Base-by-base conservation (phyloP, 805 yeast genomes). In the Dipodascopsis tothii region DNA sequence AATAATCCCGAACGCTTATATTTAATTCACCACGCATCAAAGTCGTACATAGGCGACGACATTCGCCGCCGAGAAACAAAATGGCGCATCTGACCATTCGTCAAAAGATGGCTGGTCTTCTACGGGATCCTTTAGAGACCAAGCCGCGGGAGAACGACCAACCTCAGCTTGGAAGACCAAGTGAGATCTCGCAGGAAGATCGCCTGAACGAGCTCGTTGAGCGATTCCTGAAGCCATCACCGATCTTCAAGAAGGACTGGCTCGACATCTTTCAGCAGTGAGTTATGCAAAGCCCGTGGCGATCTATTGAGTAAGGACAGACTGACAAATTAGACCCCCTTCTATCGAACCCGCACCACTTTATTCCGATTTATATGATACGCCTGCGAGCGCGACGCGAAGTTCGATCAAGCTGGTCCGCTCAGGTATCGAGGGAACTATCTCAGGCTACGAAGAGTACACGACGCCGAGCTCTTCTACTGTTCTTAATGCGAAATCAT, bases 361-460 rank as follows among this genome's bases (percentile, higher is more conserved):
- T 17, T 71, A 72, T 44, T 66, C 69, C 22, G 66, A 71, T 3
- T 66, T 87, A 43, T 63, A 81, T 32, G 62, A 67, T 5, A 43
- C 74, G 1, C 96, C 97, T 0, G 67, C 69, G 3, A 67, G 78
- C 3, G 69, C 79, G 14, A 72, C 76, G 11, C 72, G 94, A 49
- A 77, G 92, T 0, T 66, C 77, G 0, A 72, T 80, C 42, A 69
- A 82, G 41, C 82, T 84, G 62, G 75, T 75, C 47, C 71, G 98
- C 56, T 60, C 67, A 4, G 97, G 97, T 1, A 71, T 92, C 3
- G 70, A 72, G 1, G 96, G 96, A 11, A 56, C 63, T 3, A 78
- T 90, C n/a, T 64, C 65, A 1, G 71, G 76, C 0, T 79, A 77
- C 51, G 66, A 73, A 32, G 95, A 88, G 60, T 73, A 76, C 16